Evolutionary conservation across 2,329 filamentous ascomycete species (phyloP).

Genomic region (Proliferodiscus dingleyae): DNA sequence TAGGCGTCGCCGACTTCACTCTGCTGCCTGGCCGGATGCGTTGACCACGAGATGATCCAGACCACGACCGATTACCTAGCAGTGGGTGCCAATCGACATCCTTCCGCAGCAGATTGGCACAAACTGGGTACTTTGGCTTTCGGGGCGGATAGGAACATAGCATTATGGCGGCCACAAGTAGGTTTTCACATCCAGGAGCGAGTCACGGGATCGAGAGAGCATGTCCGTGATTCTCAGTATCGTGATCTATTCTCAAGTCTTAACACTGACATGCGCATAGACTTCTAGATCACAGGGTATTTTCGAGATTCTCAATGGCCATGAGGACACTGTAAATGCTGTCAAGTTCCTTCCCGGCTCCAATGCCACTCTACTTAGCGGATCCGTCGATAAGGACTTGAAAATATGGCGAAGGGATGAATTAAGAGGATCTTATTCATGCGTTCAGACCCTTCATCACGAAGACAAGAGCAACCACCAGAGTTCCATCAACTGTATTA

Average conservation of each 20-base stretch:
- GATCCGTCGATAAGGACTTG: constrained; percentile 74
- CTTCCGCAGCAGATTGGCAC: constrained; percentile 87
- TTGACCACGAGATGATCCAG: constrained; percentile 19
- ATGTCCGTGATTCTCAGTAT: neutral
- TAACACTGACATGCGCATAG: constrained; percentile 13
- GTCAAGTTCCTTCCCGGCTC: constrained; percentile 66
- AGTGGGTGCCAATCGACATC: constrained; percentile 84
- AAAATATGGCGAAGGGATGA: constrained; percentile 61
- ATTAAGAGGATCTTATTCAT: constrained; percentile 28
- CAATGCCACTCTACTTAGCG: constrained; percentile 65
- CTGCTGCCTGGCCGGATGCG: constrained; percentile 7
- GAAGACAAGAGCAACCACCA: constrained; percentile 49
- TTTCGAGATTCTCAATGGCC: constrained; percentile 63
- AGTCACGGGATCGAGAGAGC: neutral
- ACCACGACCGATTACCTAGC: constrained; percentile 35
- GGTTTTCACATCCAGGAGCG: constrained; percentile 35
- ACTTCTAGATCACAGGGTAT: constrained; percentile 47
- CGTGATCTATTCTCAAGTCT: neutral
- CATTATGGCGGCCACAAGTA: constrained; percentile 79
- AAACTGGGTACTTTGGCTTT: constrained; percentile 71
- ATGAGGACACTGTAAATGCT: constrained; percentile 75
- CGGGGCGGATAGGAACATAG: constrained; percentile 83
- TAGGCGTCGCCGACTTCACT: neutral
- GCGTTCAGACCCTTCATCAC: constrained; percentile 51
- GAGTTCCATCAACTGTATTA: constrained; percentile 69